Evolutionary conservation across 192 early-diverging fungal genomes (phyloP).

Genomic region (Backusella morwellensis): DNA sequence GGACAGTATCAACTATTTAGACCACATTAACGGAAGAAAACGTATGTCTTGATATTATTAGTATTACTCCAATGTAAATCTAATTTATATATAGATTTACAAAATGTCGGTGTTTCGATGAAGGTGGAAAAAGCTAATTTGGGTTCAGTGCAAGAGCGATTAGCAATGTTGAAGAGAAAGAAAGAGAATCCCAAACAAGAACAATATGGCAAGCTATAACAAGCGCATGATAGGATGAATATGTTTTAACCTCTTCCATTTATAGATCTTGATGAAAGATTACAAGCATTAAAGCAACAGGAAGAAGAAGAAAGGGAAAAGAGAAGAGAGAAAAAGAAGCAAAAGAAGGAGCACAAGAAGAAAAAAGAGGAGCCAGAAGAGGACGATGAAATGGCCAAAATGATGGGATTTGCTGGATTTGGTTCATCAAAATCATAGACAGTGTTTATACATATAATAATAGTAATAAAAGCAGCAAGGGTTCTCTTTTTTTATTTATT

Average conservation of each 20-base stretch:
- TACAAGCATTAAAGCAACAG: slow-evolving; percentile 60
- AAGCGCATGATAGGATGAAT: not conserved
- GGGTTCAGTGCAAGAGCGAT: slow-evolving; percentile 70
- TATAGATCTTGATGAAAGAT: slow-evolving; percentile 64
- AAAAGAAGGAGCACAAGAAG: slow-evolving; percentile 51
- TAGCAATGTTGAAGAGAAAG: slow-evolving; percentile 71
- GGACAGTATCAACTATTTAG: slow-evolving; percentile 87
- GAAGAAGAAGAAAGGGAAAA: slow-evolving; percentile 68
- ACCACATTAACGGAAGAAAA: slow-evolving; percentile 89
- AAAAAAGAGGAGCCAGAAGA: slow-evolving; percentile 35
- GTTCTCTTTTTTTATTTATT: not conserved
- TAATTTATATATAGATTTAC: slow-evolving; percentile 58
- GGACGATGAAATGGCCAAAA: slow-evolving; percentile 64
- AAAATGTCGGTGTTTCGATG: slow-evolving; percentile 77
- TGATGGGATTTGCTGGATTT: slow-evolving; percentile 73
- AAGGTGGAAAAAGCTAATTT: slow-evolving; percentile 77
- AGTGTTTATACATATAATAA: too few species aligned
- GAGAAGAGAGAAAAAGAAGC: slow-evolving; percentile 54
- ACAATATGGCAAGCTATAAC: slow-evolving; percentile 46
- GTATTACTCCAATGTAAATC: too few species aligned
- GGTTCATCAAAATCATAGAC: slow-evolving; percentile 48
- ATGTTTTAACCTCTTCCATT: not conserved
- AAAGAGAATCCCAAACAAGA: slow-evolving; percentile 51
- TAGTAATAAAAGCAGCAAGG: too few species aligned
- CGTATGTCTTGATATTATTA: slow-evolving; percentile 41